Evolutionary conservation across 441 rosid species (phyloP), one percentile per base, ranked within the genome.

Genomic region (Isatis lusitanica): DNA sequence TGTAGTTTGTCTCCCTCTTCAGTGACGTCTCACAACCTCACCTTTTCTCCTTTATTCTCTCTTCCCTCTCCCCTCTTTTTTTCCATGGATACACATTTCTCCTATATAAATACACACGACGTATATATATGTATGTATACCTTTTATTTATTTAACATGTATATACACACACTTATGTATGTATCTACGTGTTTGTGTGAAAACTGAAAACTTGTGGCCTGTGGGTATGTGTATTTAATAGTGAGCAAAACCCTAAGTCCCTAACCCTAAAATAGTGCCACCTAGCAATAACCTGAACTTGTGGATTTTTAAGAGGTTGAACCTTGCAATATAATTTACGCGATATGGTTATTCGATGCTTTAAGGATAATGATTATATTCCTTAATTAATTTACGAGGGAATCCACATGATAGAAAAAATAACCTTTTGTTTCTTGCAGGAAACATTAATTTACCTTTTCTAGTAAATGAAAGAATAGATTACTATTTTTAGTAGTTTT

Each of bases 1-100:
- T 77, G 69, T 71, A 52, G 68, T 71, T 71, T 77, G 73, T 71
- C 77, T 77, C 70, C 73, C 80, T 66, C 77, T 60, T 59, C 76
- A 76, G 7, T 76, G 76, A 65, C 80, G 80, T 76, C 80, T 71
- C 72, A 47, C 72, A 50, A 64, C 80, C 71, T 76, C 68, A 65
- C 67, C 80, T 76, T 76, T 76, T 51, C 73, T 66, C 36, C 80
- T 71, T 71, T 77, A 66, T 65, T 77, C 77, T 71, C 73, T 59
- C 68, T 33, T 43, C 24, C 24, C 16, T 59, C 68, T 33, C 35
- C 24, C 24, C 16, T 31, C 16, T 46, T 16, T 11, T 9, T 5
- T 44, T 63, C 38, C 26, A 44, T 46, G 52, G 58, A 51, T 68
- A 33, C 48, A 42, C 75, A 75, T 52, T 60, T 68, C 50, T 52